Evolutionary conservation across 75 land plant species (phyloP).

Genomic region (Azolla pinnata): DNA sequence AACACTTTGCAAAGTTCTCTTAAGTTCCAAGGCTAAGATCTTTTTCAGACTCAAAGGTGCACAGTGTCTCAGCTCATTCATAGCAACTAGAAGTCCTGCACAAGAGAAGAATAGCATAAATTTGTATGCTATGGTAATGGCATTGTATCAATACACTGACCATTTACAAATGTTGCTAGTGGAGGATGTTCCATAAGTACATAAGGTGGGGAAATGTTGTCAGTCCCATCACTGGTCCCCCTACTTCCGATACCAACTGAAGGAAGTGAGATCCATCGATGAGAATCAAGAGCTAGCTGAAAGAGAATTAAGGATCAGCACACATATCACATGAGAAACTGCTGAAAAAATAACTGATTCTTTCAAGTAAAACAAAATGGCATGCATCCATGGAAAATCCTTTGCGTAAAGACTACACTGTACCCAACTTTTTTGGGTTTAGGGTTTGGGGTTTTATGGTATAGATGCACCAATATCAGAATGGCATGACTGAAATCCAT

Average conservation of each 20-base stretch:
- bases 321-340: no score
- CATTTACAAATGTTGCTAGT: conserved; percentile 92
- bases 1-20: conserved; percentile 71
- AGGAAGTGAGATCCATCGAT: conserved; percentile 96
- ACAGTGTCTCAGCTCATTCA: conserved; percentile 91
- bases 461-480: no score
- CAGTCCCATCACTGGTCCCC: conserved; percentile 49
- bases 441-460: no score
- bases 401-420: no score
- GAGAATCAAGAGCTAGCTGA: conserved; percentile 88
- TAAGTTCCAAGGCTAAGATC: conserved; percentile 63
- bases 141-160: conserved; percentile 23
- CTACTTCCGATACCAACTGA: conserved; percentile 56
- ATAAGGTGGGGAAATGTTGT: conserved; percentile 78
- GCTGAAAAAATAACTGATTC: no score
- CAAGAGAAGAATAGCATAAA: neutral
- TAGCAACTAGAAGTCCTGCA: conserved; percentile 75
- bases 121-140: neutral
- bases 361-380: no score
- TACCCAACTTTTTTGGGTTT: no score
- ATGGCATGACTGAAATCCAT: no score
- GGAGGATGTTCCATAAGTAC: conserved; percentile 97
- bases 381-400: no score
- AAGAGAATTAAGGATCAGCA: no score
- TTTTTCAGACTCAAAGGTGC: conserved; percentile 71